A percentile compares a stretch with the other conserved stretches of the same genome.
Evolutionary conservation across 768 basidiomycete species (phyloP).

Genomic region (Vararia minispora): DNA sequence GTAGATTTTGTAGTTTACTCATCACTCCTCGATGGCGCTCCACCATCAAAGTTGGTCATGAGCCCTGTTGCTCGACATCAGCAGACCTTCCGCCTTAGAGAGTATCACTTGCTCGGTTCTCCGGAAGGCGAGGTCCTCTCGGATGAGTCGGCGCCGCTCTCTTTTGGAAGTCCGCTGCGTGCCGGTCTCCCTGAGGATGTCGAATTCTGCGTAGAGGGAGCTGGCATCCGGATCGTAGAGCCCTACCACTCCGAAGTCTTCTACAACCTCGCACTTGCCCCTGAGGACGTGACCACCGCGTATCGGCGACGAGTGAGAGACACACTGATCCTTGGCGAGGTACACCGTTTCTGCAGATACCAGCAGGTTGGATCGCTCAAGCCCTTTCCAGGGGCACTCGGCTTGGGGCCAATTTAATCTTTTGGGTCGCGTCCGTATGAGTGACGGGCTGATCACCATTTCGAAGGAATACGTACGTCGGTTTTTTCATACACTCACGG

Average conservation of each 20-base stretch:
- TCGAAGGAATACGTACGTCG: slow-evolving; percentile 72
- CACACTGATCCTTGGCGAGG: slow-evolving; percentile 68
- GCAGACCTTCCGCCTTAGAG: slow-evolving; percentile 83
- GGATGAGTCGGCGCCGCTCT: slow-evolving; percentile 24
- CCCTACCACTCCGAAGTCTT: slow-evolving; percentile 24
- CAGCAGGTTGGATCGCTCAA: no score
- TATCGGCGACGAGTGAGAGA: slow-evolving; percentile 32
- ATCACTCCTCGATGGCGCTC: slow-evolving; percentile 56
- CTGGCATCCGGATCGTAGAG: slow-evolving; percentile 37
- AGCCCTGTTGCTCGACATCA: slow-evolving; percentile 73
- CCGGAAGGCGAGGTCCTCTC: slow-evolving; percentile 19
- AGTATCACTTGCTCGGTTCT: slow-evolving; percentile 46
- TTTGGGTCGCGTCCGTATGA: slow-evolving; percentile 67
- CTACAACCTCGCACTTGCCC: slow-evolving; percentile 16
- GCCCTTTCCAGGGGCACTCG: slow-evolving; percentile 64
- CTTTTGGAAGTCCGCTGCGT: slow-evolving; percentile 48
- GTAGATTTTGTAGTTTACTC: slow-evolving; percentile 82
- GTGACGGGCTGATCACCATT: slow-evolving; percentile 71
- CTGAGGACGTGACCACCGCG: slow-evolving; percentile 4
- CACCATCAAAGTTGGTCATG: slow-evolving; percentile 55
- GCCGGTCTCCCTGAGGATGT: slow-evolving; percentile 50
- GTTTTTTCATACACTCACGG: background rate
- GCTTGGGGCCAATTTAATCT: slow-evolving; percentile 85
- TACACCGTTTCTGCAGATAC: slow-evolving; percentile 18
- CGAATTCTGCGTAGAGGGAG: slow-evolving; percentile 33